phyloP scores from a whole-genome alignment of 352 stramenopile genomes.

The Phytophthora sansomeana region DNA sequence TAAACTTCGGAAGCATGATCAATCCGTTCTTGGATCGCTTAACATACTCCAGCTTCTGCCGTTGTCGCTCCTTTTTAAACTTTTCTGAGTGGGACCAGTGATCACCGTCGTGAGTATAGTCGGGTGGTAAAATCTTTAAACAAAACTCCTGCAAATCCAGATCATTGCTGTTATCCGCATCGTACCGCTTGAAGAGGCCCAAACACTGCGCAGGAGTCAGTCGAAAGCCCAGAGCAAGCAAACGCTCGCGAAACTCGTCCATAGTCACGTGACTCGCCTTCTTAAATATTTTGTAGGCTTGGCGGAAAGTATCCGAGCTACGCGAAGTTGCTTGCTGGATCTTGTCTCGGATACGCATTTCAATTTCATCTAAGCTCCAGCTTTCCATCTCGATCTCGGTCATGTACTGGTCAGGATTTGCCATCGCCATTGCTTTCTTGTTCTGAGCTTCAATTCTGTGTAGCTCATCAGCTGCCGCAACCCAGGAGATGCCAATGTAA shows the following conservation, averaged over 20 bases:
- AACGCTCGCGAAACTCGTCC: slow-evolving; percentile 74
- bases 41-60: slow-evolving; percentile 64
- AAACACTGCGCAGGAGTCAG: slow-evolving; percentile 68
- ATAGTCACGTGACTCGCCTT: slow-evolving; percentile 78
- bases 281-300: slow-evolving; percentile 86
- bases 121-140: slow-evolving; percentile 72
- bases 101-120: slow-evolving; percentile 84
- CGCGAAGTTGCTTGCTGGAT: slow-evolving; percentile 81
- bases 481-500: slow-evolving; percentile 77
- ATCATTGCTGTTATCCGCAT: slow-evolving; percentile 78
- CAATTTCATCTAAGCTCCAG: slow-evolving; percentile 82
- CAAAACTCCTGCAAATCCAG: slow-evolving; percentile 89
- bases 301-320: slow-evolving; percentile 81
- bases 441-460: slow-evolving; percentile 62
- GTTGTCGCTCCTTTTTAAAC: slow-evolving; percentile 54
- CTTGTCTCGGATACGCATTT: slow-evolving; percentile 83
- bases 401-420: slow-evolving; percentile 70
- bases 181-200: slow-evolving; percentile 78
- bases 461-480: slow-evolving; percentile 79
- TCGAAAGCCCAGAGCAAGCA: slow-evolving; percentile 77
- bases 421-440: slow-evolving; percentile 59
- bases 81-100: slow-evolving; percentile 78
- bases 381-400: slow-evolving; percentile 81
- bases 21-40: slow-evolving; percentile 74
- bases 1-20: slow-evolving; percentile 67